These are phyloP conservation scores for Psilocybe tampanensis DNA, from an alignment of 768 basidiomycete species.

Conservation along the genomic window DNA sequence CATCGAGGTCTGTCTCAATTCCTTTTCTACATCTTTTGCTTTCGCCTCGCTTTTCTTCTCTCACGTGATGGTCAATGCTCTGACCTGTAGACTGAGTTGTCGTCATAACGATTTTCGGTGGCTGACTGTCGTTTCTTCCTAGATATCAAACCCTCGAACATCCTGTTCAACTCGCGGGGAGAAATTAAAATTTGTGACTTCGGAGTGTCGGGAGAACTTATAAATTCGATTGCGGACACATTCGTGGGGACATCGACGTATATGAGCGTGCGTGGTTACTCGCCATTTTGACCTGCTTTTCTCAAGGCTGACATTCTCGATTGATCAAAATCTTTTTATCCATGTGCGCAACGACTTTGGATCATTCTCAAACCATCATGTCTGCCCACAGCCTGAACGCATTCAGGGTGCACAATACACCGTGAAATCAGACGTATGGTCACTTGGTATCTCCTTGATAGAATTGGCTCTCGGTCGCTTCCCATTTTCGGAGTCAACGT, in stretches of 20 bases:
- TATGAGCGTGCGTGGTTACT: slow-evolving; percentile 82
- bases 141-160: slow-evolving; percentile 99
- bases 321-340: neutral
- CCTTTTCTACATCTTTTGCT: slow-evolving; percentile 1
- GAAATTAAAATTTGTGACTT: slow-evolving; percentile 99
- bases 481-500: slow-evolving; percentile 86
- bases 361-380: slow-evolving; percentile 5
- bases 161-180: slow-evolving; percentile 90
- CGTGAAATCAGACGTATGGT: slow-evolving; percentile 99
- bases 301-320: slow-evolving; percentile 11
- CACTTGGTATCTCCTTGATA: slow-evolving; percentile 93
- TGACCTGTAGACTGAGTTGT: slow-evolving; percentile 1
- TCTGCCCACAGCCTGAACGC: slow-evolving; percentile 80
- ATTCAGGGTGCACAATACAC: slow-evolving; percentile 99
- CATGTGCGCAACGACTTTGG: neutral
- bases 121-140: slow-evolving; percentile 13
- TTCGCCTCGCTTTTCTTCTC: slow-evolving; percentile 4
- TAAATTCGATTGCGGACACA: slow-evolving; percentile 98
- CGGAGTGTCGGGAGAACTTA: slow-evolving; percentile 97
- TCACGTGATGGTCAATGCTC: slow-evolving; percentile 19
- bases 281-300: slow-evolving; percentile 6
- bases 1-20: slow-evolving; percentile 80
- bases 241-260: slow-evolving; percentile 99
- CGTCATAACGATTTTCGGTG: slow-evolving; percentile 25
- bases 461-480: slow-evolving; percentile 97